phyloP scores from a whole-genome alignment of 495 filamentous ascomycete genomes.

The Aspergillus incahuasiensis region DNA sequence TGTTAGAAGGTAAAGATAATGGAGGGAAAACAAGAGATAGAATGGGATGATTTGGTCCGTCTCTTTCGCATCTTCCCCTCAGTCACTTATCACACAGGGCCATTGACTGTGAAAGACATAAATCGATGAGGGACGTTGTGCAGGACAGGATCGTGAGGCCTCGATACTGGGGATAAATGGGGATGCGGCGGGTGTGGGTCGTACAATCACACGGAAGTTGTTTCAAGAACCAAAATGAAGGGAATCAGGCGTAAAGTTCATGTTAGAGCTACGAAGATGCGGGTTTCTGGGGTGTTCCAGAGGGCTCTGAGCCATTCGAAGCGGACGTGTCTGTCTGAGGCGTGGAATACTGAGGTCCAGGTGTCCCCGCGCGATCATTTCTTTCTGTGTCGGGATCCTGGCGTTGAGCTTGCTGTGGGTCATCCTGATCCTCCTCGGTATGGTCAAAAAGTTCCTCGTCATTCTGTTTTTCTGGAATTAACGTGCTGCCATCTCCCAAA shows the following conservation, averaged over 20 bases:
- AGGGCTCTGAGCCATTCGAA: conserved; percentile 41
- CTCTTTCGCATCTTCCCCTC: conserved; percentile 1
- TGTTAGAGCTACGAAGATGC: conserved; percentile 24
- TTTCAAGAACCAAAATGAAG: conserved; percentile 24
- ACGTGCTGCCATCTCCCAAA: conserved; percentile 88
- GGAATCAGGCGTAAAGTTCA: conserved; percentile 9
- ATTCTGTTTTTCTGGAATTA: conserved; percentile 69
- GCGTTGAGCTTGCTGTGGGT: conserved; percentile 52
- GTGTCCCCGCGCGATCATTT: conserved; percentile 54
- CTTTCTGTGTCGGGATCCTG: conserved; percentile 31
- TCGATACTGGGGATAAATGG: not conserved
- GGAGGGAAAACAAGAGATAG: conserved; percentile 2
- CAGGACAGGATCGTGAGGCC: conserved; percentile 12
- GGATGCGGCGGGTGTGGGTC: conserved; percentile 14
- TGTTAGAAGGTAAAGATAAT: not conserved
- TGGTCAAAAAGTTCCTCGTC: conserved; percentile 92
- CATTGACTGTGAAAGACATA: not conserved
- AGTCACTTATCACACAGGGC: not conserved
- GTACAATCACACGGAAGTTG: conserved; percentile 23
- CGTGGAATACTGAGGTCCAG: conserved; percentile 41
- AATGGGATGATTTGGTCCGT: conserved; percentile 4
- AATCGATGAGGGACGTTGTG: conserved; percentile 1
- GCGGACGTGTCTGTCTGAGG: conserved; percentile 19
- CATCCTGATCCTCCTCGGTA: conserved; percentile 73
- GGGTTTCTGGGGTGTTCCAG: conserved; percentile 27